A percentile compares a stretch with the other conserved stretches of the same genome.
These are phyloP conservation scores for Thraustotheca clavata DNA, from an alignment of 352 stramenopile genomes.

Conservation along the genomic window DNA sequence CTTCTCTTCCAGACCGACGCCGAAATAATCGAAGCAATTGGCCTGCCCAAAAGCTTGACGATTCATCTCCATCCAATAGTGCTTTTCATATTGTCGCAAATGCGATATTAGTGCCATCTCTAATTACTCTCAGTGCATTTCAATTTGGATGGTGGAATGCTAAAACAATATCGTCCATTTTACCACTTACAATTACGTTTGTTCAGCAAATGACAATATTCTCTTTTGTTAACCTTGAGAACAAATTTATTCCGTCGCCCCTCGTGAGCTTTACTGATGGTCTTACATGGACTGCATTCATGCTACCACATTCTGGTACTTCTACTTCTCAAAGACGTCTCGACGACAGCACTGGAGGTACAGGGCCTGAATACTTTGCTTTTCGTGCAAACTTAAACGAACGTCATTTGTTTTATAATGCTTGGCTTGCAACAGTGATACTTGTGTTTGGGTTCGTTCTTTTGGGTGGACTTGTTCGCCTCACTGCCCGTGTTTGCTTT, in stretches of 20 bases:
- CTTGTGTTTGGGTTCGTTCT: not conserved
- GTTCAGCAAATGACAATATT: not conserved
- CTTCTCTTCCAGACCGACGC: not conserved
- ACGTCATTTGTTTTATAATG: not conserved
- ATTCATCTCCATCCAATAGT: not conserved
- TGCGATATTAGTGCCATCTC: not conserved
- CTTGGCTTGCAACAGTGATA: not conserved
- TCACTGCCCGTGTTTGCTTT: not conserved
- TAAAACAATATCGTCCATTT: not conserved
- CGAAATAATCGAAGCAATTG: slow-evolving; percentile 11
- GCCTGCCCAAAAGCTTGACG: not conserved
- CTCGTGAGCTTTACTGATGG: not conserved
- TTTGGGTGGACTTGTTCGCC: not conserved
- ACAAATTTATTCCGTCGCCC: not conserved
- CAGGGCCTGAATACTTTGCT: slow-evolving; percentile 12
- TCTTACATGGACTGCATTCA: slow-evolving; percentile 3
- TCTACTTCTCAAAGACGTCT: not conserved
- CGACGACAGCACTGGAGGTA: not conserved
- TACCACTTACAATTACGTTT: not conserved
- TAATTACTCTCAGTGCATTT: not conserved
- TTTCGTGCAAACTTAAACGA: not conserved
- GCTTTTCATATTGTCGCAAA: slow-evolving; percentile 4
- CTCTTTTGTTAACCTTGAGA: slow-evolving; percentile 4
- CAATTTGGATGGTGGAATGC: slow-evolving; percentile 7
- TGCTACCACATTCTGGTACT: not conserved